Percentiles rank a stretch among this genome's conserved stretches.
These are phyloP conservation scores for Penicillium fimorum DNA, from an alignment of 495 filamentous ascomycete genomes.

Conservation along the genomic window DNA sequence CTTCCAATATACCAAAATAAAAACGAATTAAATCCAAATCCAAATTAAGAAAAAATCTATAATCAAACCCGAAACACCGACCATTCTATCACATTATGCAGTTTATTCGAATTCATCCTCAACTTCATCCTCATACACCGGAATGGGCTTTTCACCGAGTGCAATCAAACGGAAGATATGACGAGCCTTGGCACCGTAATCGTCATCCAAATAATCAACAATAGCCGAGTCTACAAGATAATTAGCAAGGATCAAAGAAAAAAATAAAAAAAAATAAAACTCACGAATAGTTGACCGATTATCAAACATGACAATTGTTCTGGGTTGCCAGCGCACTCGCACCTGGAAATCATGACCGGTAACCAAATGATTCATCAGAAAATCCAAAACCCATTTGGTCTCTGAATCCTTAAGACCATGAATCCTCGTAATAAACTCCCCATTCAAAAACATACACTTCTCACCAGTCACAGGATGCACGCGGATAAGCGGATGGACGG, in stretches of 20 bases:
- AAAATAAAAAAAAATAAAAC: constrained; percentile 20
- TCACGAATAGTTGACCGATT: constrained; percentile 57
- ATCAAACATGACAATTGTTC: constrained; percentile 88
- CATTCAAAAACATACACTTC: constrained; percentile 78
- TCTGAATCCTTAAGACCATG: constrained; percentile 66
- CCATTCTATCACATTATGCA: constrained; percentile 28
- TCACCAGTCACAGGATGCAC: constrained; percentile 75
- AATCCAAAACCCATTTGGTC: constrained; percentile 65
- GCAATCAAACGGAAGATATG: constrained; percentile 56
- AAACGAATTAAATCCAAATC: not conserved
- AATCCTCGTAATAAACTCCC: constrained; percentile 76
- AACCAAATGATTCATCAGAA: constrained; percentile 83
- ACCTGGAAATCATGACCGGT: constrained; percentile 84
- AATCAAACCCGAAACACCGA: constrained; percentile 1
- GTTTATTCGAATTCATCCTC: constrained; percentile 29
- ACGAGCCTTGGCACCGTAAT: constrained; percentile 43
- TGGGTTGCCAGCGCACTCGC: constrained; percentile 78
- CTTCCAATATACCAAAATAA: not conserved
- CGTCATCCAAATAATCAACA: constrained; percentile 52
- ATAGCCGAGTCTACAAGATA: constrained; percentile 49
- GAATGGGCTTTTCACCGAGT: constrained; percentile 52
- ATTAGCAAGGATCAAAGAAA: constrained; percentile 9
- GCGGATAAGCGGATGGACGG: constrained; percentile 70
- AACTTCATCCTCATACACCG: constrained; percentile 41
- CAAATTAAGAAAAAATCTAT: constrained; percentile 15